These are phyloP conservation scores for Daldinia eschscholtzii DNA, from an alignment of 2,329 filamentous ascomycete species.

Conservation along the genomic window DNA sequence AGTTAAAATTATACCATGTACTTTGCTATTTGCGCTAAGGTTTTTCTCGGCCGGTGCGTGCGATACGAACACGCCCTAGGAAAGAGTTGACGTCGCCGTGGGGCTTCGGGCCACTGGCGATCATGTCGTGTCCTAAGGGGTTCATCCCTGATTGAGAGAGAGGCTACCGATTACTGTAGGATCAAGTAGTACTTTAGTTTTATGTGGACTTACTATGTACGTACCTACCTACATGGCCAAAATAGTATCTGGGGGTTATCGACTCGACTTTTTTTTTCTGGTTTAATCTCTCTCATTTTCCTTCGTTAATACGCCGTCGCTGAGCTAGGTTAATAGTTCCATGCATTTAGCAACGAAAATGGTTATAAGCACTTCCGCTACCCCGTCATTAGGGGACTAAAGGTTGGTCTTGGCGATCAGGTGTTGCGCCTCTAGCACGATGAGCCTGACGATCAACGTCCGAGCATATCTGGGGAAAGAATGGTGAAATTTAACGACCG, in stretches of 20 bases:
- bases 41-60: slow-evolving; percentile 6
- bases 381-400: slow-evolving; percentile 21
- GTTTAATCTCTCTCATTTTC: background rate
- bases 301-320: slow-evolving; percentile 9
- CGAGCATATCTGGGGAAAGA: slow-evolving; percentile 43
- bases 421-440: slow-evolving; percentile 33
- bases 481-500: slow-evolving; percentile 31
- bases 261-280: slow-evolving; percentile 1
- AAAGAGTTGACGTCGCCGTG: slow-evolving; percentile 24
- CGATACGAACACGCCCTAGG: slow-evolving; percentile 27
- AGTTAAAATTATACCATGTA: slow-evolving; percentile 5
- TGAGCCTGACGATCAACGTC: slow-evolving; percentile 38
- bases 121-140: slow-evolving; percentile 31
- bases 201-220: slow-evolving; percentile 6
- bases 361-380: slow-evolving; percentile 24
- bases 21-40: background rate
- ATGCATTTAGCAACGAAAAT: slow-evolving; percentile 14
- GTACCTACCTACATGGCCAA: slow-evolving; percentile 3
- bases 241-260: background rate
- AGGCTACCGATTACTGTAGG: slow-evolving; percentile 10
- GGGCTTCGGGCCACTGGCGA: slow-evolving; percentile 27
- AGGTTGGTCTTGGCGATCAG: slow-evolving; percentile 38
- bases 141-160: slow-evolving; percentile 32
- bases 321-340: slow-evolving; percentile 9
- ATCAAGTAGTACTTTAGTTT: slow-evolving; percentile 19